Conservation (phyloP, 139 green algal species). For the Chlorella sp. region DNA sequence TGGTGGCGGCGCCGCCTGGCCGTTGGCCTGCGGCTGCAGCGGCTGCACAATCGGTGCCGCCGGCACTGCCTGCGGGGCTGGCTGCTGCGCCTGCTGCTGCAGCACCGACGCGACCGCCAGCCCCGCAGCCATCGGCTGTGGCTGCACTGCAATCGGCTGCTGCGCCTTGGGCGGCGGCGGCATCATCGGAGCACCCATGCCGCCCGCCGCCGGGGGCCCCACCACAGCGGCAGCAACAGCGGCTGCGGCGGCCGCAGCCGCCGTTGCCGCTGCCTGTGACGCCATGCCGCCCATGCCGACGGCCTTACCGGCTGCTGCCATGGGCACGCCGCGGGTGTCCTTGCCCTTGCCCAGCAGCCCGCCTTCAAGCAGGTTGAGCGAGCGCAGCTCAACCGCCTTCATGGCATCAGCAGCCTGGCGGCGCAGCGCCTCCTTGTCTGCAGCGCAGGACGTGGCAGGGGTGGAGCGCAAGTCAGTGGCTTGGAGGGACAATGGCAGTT, state of each 20-base stretch:
- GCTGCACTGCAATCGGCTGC: neutral
- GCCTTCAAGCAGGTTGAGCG: slow-evolving; percentile 48
- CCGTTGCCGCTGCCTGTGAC: neutral
- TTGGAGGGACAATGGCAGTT: too few species aligned
- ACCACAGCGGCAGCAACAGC: neutral
- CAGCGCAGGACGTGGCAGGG: too few species aligned
- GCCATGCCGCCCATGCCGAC: neutral
- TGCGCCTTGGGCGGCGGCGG: neutral
- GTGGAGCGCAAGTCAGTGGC: too few species aligned
- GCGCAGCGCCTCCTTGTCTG: slow-evolving; percentile 45
- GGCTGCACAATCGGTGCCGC: neutral
- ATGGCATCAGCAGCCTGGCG: slow-evolving; percentile 54
- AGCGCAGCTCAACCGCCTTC: slow-evolving; percentile 62
- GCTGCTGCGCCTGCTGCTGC: neutral
- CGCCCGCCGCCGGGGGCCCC: neutral
- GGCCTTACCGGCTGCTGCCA: slow-evolving; percentile 24
- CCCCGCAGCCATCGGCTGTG: neutral
- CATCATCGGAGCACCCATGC: neutral
- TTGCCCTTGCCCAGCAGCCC: slow-evolving; percentile 11
- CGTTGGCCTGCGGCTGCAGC: neutral
- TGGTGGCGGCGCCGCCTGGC: too few species aligned
- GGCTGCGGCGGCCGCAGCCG: neutral
- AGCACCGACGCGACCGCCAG: too few species aligned
- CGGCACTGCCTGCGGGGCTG: neutral
- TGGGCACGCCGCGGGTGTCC: slow-evolving; percentile 31